Percentiles rank a stretch among this genome's conserved stretches.
Conservation (phyloP, 371 early-diverging fungal genomes). For the Zancudomyces culisetae region DNA sequence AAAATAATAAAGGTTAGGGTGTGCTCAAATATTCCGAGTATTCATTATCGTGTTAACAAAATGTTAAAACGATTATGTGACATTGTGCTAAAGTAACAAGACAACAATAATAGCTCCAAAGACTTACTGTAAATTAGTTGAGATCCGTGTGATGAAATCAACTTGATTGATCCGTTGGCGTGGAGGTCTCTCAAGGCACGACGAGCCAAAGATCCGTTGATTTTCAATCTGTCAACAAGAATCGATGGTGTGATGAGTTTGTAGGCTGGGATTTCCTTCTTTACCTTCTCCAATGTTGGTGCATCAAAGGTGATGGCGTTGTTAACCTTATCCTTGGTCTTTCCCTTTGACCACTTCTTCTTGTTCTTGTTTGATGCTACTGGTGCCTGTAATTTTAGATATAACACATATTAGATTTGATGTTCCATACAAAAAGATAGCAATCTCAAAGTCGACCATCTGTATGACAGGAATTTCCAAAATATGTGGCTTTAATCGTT, state of each 20-base stretch:
- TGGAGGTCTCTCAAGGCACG: conserved; percentile 82
- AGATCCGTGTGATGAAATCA: conserved; percentile 69
- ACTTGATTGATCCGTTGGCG: conserved; percentile 75
- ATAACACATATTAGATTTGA: too few relatives aligned
- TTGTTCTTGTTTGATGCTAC: conserved; percentile 14
- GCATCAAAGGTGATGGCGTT: conserved; percentile 85
- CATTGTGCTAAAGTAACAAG: conserved; percentile 14
- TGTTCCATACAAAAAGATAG: too few relatives aligned
- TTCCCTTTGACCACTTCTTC: conserved; percentile 93
- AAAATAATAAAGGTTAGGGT: background rate
- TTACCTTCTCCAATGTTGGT: conserved; percentile 75
- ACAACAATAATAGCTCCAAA: background rate
- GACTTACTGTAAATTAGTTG: conserved; percentile 76
- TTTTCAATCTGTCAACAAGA: conserved; percentile 90
- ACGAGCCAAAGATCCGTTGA: conserved; percentile 95
- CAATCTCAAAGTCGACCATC: too few relatives aligned
- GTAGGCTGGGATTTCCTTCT: conserved; percentile 98
- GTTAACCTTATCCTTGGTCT: conserved; percentile 94
- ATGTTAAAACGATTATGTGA: conserved; percentile 3
- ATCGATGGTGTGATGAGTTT: conserved; percentile 95
- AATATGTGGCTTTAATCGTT: too few relatives aligned
- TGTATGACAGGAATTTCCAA: too few relatives aligned
- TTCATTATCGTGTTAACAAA: background rate
- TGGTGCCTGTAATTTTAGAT: conserved; percentile 3
- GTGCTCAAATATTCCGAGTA: background rate